phyloP scores from a whole-genome alignment of 208 protist species.

The Acanthamoeba healyi region DNA sequence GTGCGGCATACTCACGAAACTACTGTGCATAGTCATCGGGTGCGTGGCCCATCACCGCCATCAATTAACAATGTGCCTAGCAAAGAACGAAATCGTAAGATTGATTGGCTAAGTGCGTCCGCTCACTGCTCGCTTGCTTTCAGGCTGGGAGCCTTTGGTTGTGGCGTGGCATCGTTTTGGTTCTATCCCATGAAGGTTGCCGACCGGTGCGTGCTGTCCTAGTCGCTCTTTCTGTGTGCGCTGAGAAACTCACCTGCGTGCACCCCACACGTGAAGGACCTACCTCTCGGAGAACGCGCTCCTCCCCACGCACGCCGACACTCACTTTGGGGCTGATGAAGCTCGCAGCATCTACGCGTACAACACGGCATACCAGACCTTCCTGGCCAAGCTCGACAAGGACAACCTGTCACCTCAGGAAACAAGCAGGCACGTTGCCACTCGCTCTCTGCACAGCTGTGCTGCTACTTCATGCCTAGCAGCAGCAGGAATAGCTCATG shows the following conservation, averaged over 20 bases:
- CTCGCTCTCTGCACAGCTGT: not conserved
- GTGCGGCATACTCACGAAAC: not conserved
- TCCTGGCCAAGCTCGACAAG: slow-evolving; percentile 30
- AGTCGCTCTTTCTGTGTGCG: not conserved
- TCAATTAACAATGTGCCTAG: not conserved
- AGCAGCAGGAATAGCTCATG: not conserved
- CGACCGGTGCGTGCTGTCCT: not conserved
- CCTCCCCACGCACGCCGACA: slow-evolving; percentile 35
- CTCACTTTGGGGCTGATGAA: slow-evolving; percentile 27
- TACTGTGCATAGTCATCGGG: not conserved
- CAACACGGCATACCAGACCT: slow-evolving; percentile 22
- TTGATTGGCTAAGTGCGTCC: too few species aligned
- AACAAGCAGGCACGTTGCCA: not conserved
- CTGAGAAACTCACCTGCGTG: not conserved
- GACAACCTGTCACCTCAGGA: slow-evolving; percentile 21
- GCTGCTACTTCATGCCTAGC: too few species aligned
- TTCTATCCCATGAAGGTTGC: slow-evolving; percentile 48
- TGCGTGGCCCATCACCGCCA: not conserved
- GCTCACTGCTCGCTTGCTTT: not conserved
- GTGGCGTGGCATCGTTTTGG: slow-evolving; percentile 17
- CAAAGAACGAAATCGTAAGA: not conserved
- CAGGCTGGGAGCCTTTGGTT: slow-evolving; percentile 5
- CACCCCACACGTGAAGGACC: not conserved
- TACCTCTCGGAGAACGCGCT: slow-evolving; percentile 66
- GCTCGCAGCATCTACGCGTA: not conserved